Evolutionary conservation across 768 basidiomycete genomes (phyloP).

Genomic region (Boletus edulis): DNA sequence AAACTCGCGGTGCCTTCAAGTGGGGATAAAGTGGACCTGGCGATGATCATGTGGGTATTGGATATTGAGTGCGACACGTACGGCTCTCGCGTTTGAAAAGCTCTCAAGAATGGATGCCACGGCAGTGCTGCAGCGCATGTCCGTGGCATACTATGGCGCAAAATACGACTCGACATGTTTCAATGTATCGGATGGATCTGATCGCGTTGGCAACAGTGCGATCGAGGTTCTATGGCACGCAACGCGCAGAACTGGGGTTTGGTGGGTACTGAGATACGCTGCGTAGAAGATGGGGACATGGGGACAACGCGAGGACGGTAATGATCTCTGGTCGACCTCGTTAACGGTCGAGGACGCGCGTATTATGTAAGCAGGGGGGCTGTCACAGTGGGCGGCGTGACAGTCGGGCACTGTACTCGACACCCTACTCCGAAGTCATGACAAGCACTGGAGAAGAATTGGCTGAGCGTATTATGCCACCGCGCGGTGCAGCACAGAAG

Average conservation of each 20-base stretch:
- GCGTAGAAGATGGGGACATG: conserved; percentile 11
- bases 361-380: conserved; percentile 13
- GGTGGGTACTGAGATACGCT: background rate
- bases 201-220: conserved; percentile 11
- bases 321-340: too few species aligned
- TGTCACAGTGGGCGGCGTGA: conserved; percentile 17
- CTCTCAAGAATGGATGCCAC: conserved; percentile 12
- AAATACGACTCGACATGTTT: background rate
- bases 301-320: too few species aligned
- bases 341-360: background rate
- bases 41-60: conserved; percentile 5
- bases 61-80: background rate
- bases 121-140: conserved; percentile 12
- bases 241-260: conserved; percentile 1
- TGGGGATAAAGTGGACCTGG: conserved; percentile 24
- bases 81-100: background rate
- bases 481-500: conserved; percentile 34
- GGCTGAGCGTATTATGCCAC: conserved; percentile 18
- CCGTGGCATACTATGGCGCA: conserved; percentile 8
- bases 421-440: conserved; percentile 7
- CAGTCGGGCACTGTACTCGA: background rate
- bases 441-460: conserved; percentile 7
- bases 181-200: conserved; percentile 11
- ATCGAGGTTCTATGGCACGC: background rate
- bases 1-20: conserved; percentile 4